phyloP scores from a whole-genome alignment of 768 basidiomycete genomes.

The Leccinum ochraceum region DNA sequence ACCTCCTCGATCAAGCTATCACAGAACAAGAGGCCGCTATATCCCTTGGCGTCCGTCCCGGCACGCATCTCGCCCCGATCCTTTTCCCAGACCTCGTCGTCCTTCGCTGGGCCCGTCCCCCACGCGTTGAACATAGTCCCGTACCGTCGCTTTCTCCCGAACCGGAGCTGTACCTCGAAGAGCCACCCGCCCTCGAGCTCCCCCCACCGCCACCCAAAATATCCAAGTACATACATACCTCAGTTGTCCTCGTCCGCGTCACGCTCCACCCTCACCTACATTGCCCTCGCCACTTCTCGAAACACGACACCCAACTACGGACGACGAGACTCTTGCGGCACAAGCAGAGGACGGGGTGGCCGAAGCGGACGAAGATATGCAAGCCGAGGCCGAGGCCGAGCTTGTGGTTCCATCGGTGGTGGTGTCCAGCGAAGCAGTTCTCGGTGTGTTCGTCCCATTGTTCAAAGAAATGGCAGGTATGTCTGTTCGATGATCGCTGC shows the following conservation, averaged over 20 bases:
- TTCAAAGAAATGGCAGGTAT: constrained; percentile 57
- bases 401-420: constrained; percentile 26
- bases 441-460: constrained; percentile 58
- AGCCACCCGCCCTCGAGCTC: constrained; percentile 11
- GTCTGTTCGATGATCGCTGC: constrained; percentile 7
- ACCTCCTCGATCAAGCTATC: constrained; percentile 72
- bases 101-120: constrained; percentile 49
- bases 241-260: too few species aligned
- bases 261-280: too few species aligned
- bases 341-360: constrained; percentile 27
- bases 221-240: constrained; percentile 7
- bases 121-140: constrained; percentile 35
- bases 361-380: constrained; percentile 47
- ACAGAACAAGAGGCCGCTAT: constrained; percentile 59
- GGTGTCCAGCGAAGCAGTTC: constrained; percentile 52
- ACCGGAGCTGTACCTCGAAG: constrained; percentile 21
- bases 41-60: constrained; percentile 51
- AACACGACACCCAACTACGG: constrained; percentile 6
- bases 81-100: constrained; percentile 64
- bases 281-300: too few species aligned
- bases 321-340: constrained; percentile 15
- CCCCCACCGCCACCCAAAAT: constrained; percentile 16
- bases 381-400: constrained; percentile 31
- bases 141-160: constrained; percentile 39
- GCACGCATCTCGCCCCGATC: constrained; percentile 53